Evolutionary conservation across 345 rosid species (phyloP).

Genomic region (Citrus hindsii): DNA sequence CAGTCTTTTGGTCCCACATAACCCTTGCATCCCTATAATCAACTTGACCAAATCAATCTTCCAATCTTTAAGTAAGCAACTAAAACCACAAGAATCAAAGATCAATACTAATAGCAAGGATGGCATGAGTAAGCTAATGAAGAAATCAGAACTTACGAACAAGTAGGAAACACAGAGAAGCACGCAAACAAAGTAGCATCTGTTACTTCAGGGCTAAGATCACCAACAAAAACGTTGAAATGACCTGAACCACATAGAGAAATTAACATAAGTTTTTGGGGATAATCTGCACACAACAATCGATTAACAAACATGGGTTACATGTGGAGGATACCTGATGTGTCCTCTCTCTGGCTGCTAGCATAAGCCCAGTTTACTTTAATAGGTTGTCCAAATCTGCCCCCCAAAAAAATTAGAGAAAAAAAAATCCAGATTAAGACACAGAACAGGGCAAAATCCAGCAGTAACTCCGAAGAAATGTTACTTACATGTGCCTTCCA

Average conservation of each 20-base stretch:
- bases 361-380: slow-evolving; percentile 99
- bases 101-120: background rate
- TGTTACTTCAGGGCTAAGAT: slow-evolving; percentile 96
- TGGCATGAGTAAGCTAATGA: background rate
- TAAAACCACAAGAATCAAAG: background rate
- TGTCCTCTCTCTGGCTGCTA: slow-evolving; percentile 96
- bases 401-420: background rate
- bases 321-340: slow-evolving; percentile 45
- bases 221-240: slow-evolving; percentile 94
- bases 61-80: background rate
- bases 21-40: slow-evolving; percentile 81
- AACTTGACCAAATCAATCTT: background rate
- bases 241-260: slow-evolving; percentile 52
- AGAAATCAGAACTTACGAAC: slow-evolving; percentile 66
- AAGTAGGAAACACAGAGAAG: slow-evolving; percentile 84
- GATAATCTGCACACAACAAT: background rate
- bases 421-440: background rate
- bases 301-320: background rate
- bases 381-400: slow-evolving; percentile 98
- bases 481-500: slow-evolving; percentile 88
- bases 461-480: background rate
- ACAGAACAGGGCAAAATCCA: background rate
- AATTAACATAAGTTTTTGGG: slow-evolving; percentile 3
- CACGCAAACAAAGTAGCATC: slow-evolving; percentile 88
- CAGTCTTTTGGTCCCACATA: slow-evolving; percentile 99